phyloP scores from a whole-genome alignment of 495 filamentous ascomycete genomes.

The Apodospora peruviana region DNA sequence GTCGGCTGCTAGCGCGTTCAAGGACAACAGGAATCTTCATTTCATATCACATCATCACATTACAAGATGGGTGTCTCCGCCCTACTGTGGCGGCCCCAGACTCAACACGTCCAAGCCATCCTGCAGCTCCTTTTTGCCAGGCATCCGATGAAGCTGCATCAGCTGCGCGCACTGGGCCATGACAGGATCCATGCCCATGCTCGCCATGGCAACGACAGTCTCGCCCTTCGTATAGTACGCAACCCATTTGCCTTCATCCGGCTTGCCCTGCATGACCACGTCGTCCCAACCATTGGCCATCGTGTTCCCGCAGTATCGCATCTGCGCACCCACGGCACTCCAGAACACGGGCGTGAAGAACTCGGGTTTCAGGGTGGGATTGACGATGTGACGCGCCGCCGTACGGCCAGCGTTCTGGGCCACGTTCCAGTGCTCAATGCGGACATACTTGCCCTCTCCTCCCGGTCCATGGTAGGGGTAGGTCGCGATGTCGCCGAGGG shows the following conservation, averaged over 20 bases:
- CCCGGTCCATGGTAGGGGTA: conserved; percentile 91
- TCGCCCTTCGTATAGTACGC: conserved; percentile 88
- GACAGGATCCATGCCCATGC: conserved; percentile 83
- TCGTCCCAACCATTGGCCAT: conserved; percentile 72
- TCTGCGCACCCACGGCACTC: conserved; percentile 82
- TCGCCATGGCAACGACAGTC: conserved; percentile 84
- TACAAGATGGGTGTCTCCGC: too few relatives aligned
- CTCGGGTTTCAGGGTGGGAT: conserved; percentile 53
- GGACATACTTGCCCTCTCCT: conserved; percentile 56
- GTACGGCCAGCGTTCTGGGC: conserved; percentile 85
- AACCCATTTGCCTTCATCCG: conserved; percentile 76
- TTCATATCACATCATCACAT: too few relatives aligned
- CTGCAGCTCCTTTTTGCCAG: conserved; percentile 68
- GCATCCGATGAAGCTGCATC: conserved; percentile 80
- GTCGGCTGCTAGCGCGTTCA: too few relatives aligned
- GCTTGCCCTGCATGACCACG: conserved; percentile 67
- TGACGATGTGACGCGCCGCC: conserved; percentile 68
- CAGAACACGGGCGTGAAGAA: conserved; percentile 92
- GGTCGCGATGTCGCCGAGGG: conserved; percentile 92
- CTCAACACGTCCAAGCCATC: conserved; percentile 68
- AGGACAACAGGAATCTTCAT: too few relatives aligned
- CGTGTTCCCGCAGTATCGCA: conserved; percentile 89
- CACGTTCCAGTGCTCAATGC: conserved; percentile 98
- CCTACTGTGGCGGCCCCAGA: conserved; percentile 35
- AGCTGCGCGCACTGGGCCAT: conserved; percentile 80